Conservation (phyloP, 2,329 filamentous ascomycete species). For the Hypoxylon sp. region DNA sequence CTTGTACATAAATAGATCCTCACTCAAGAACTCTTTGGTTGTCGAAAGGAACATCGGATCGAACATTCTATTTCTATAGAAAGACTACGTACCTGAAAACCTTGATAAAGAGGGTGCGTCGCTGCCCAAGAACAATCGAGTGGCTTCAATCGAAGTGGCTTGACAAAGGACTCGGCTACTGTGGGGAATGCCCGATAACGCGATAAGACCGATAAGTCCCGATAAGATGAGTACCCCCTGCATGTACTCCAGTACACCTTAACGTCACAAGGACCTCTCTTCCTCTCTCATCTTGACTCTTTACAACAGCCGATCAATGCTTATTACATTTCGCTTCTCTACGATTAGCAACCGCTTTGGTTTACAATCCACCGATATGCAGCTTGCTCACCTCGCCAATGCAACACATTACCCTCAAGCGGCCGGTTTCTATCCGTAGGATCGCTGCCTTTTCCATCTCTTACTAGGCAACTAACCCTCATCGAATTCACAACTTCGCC, state of each 20-base stretch:
- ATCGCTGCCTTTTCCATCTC: slow-evolving; percentile 19
- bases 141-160: neutral
- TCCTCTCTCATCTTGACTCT: slow-evolving; percentile 3
- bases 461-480: slow-evolving; percentile 17
- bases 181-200: slow-evolving; percentile 7
- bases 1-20: slow-evolving; percentile 16
- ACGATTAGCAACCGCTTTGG: slow-evolving; percentile 19
- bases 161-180: slow-evolving; percentile 18
- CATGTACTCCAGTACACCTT: slow-evolving; percentile 40
- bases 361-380: slow-evolving; percentile 44
- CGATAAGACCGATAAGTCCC: slow-evolving; percentile 23
- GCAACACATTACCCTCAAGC: slow-evolving; percentile 21
- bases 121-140: slow-evolving; percentile 46
- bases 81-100: slow-evolving; percentile 25
- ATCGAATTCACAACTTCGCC: slow-evolving; percentile 26
- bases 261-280: slow-evolving; percentile 44
- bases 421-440: slow-evolving; percentile 29
- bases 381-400: slow-evolving; percentile 33
- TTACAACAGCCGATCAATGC: slow-evolving; percentile 20
- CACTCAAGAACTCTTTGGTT: neutral
- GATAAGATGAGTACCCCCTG: slow-evolving; percentile 35
- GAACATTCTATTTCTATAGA: neutral
- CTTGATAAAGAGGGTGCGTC: slow-evolving; percentile 39
- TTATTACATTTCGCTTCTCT: slow-evolving; percentile 17
- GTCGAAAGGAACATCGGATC: slow-evolving; percentile 1